A percentile compares a stretch with the other conserved stretches of the same genome.
These are phyloP conservation scores for Friedmanniomyces simplex DNA, from an alignment of 495 filamentous ascomycete genomes.

Conservation along the genomic window DNA sequence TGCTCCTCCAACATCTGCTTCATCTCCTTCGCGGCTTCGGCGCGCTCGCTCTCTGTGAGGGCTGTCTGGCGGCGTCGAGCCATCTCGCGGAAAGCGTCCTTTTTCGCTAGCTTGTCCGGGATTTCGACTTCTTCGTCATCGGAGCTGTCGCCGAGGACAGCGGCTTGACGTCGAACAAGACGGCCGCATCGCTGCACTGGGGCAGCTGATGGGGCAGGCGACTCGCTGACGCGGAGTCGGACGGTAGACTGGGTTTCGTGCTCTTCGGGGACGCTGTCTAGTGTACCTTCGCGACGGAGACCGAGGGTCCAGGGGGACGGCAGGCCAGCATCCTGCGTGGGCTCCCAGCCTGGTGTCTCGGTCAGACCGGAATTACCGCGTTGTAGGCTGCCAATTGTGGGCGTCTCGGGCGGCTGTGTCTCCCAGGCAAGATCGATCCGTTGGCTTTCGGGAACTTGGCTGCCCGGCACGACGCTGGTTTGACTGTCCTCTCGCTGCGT, in stretches of 20 bases:
- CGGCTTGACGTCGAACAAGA: conserved; percentile 44
- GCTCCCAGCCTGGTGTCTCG: conserved; percentile 22
- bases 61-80: conserved; percentile 9
- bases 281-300: background rate
- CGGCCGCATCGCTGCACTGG: conserved; percentile 16
- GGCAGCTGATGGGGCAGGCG: conserved; percentile 1
- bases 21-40: conserved; percentile 66
- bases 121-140: conserved; percentile 23
- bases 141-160: conserved; percentile 24
- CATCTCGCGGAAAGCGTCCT: conserved; percentile 21
- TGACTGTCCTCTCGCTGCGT: conserved; percentile 29
- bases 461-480: conserved; percentile 47
- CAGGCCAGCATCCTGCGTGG: conserved; percentile 17
- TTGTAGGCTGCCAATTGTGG: background rate
- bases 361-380: conserved; percentile 8
- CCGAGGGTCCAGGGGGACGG: conserved; percentile 11
- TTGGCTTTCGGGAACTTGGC: conserved; percentile 38
- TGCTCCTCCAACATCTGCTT: conserved; percentile 84
- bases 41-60: conserved; percentile 13
- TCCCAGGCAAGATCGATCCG: conserved; percentile 20
- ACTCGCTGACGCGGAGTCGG: conserved; percentile 18
- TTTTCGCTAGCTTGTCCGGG: background rate
- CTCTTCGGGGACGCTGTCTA: conserved; percentile 3
- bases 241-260: conserved; percentile 21
- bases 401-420: conserved; percentile 14